These are phyloP conservation scores for Nepenthes alata DNA, from an alignment of 179 eudicot genomes.

Conservation along the genomic window DNA sequence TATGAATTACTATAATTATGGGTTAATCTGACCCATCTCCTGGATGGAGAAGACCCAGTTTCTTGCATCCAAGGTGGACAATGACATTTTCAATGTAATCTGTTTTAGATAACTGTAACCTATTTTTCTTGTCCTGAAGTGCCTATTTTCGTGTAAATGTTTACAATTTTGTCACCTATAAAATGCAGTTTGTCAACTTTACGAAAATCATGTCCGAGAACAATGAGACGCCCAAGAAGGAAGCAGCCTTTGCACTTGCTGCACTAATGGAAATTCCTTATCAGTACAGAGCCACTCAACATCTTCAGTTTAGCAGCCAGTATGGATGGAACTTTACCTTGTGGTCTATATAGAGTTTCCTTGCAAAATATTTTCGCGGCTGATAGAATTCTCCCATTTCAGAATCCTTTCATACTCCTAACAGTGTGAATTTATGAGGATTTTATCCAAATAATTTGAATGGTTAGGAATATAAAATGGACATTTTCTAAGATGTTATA, in stretches of 20 bases:
- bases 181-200: slow-evolving; percentile 67
- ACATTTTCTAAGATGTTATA: too few species aligned
- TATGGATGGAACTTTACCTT: slow-evolving; percentile 14
- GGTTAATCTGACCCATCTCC: too few species aligned
- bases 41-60: too few species aligned
- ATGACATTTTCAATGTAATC: too few species aligned
- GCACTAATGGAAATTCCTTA: slow-evolving; percentile 81
- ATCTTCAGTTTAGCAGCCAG: slow-evolving; percentile 26
- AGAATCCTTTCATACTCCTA: too few species aligned
- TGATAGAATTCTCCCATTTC: too few species aligned
- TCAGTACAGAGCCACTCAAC: slow-evolving; percentile 64
- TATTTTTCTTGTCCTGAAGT: too few species aligned
- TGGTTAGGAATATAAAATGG: neutral
- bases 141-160: neutral
- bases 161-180: neutral
- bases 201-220: slow-evolving; percentile 69
- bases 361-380: too few species aligned
- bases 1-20: too few species aligned
- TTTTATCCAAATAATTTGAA: neutral
- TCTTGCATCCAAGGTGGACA: too few species aligned
- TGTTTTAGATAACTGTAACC: too few species aligned
- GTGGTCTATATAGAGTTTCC: neutral
- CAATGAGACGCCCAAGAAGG: slow-evolving; percentile 40
- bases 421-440: neutral
- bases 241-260: slow-evolving; percentile 76